Percentiles rank a stretch among this genome's conserved stretches.
Evolutionary conservation across 306 rosid genomes (phyloP).

Genomic region (Pyrus communis): DNA sequence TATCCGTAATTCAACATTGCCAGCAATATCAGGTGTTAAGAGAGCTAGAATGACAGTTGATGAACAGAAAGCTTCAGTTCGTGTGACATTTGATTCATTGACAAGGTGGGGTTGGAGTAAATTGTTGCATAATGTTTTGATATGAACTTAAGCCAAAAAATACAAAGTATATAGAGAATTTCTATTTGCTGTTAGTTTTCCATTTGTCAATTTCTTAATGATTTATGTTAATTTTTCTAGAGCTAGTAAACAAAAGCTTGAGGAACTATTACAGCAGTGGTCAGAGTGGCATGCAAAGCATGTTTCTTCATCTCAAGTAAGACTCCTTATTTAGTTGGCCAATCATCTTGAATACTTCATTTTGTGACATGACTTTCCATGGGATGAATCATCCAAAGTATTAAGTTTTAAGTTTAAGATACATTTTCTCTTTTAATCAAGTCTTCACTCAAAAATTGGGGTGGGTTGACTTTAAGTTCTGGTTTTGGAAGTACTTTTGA

Average conservation of each 20-base stretch:
- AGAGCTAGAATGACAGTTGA: conserved; percentile 52
- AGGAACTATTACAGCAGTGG: conserved; percentile 81
- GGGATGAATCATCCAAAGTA: background rate
- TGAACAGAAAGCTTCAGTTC: conserved; percentile 64
- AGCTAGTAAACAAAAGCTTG: conserved; percentile 79
- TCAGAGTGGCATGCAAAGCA: conserved; percentile 88
- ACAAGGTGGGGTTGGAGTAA: conserved; percentile 55
- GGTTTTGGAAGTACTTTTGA: background rate
- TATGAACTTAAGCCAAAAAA: background rate
- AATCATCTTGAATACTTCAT: background rate
- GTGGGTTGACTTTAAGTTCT: background rate
- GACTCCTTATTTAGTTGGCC: background rate
- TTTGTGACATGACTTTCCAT: background rate
- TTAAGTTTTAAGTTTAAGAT: background rate
- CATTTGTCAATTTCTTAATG: conserved; percentile 4
- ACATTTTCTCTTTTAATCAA: background rate
- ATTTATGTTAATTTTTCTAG: conserved; percentile 33
- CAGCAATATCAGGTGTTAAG: conserved; percentile 62
- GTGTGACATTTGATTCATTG: conserved; percentile 52
- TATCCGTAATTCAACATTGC: conserved; percentile 34
- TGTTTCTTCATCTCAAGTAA: conserved; percentile 47
- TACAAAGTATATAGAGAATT: background rate
- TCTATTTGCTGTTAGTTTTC: background rate
- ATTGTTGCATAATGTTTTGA: background rate
- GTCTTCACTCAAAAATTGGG: background rate